phyloP scores from a whole-genome alignment of 352 stramenopile species.

The Pythium plurisporium region DNA sequence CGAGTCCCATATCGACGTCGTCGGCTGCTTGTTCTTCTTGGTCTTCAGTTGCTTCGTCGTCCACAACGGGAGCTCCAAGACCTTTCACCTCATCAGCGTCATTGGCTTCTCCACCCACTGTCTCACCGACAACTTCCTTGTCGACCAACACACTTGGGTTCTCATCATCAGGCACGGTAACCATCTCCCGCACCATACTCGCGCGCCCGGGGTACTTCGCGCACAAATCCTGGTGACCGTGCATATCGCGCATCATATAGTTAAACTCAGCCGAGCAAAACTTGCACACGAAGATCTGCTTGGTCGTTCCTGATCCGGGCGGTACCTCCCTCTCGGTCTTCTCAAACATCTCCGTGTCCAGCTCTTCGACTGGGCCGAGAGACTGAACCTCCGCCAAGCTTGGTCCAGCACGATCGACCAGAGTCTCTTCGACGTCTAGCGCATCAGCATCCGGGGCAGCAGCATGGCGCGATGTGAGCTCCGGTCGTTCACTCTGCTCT shows the following conservation, averaged over 20 bases:
- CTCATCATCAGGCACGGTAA: conserved; percentile 2
- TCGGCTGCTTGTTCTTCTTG: background rate
- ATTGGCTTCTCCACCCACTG: background rate
- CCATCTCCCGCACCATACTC: background rate
- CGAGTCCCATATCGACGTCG: background rate
- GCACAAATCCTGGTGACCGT: conserved; percentile 18
- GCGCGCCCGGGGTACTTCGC: background rate
- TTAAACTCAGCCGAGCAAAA: conserved; percentile 15
- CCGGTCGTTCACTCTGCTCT: background rate
- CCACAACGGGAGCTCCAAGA: background rate
- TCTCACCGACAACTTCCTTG: background rate
- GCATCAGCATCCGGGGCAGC: background rate
- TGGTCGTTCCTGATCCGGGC: background rate
- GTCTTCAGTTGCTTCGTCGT: background rate
- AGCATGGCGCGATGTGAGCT: background rate
- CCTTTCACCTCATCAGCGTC: background rate
- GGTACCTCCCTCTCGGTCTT: background rate
- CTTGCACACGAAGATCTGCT: conserved; percentile 18
- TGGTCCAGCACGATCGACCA: background rate
- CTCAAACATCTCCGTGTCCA: conserved; percentile 18
- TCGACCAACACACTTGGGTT: conserved; percentile 1
- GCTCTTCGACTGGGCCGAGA: conserved; percentile 19
- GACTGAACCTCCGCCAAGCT: conserved; percentile 1
- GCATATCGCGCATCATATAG: conserved; percentile 18
- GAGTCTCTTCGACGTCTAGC: background rate